Evolutionary conservation across 1,284 basidiomycete genomes (phyloP), one percentile per base, ranked within the genome.

Genomic region (Schizopora paradoxa): DNA sequence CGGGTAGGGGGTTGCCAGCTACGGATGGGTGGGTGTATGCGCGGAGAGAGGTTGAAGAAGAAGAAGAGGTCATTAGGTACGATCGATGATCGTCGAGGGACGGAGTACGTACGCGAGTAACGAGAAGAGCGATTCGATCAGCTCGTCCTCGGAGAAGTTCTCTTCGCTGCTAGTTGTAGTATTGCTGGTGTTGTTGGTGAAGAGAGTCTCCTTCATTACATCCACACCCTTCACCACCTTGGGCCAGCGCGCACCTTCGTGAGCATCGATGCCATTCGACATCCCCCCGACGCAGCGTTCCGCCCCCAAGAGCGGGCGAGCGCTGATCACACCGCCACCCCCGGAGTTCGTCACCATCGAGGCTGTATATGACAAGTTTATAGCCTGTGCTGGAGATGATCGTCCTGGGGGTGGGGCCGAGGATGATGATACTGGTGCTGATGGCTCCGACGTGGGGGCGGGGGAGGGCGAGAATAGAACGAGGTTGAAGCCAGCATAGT

Each of bases 401-500:
- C n/a, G n/a, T n/a, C n/a, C n/a, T n/a, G n/a, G n/a, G n/a, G n/a
- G n/a, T n/a, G n/a, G n/a, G n/a, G n/a, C n/a, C n/a, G n/a, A n/a
- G n/a, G n/a, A n/a, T n/a, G n/a, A n/a, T n/a, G n/a, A n/a, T 36
- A n/a, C 19, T 6, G 25, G 21, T 14, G 29, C 18, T 13, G 23
- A 34, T 28, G 14, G 33, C 39, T 28, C 5, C 41, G 19, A 36
- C 23, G 25, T 13, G 34, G 19, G 10, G n/a, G 38, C n/a, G n/a
- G n/a, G n/a, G n/a, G n/a, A n/a, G 65, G 44, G 72, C 60, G 54
- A 86, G 64, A 56, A 39, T 10, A 86, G 72, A 47, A 88, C 67
- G 28, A 89, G 59, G 60, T 89, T 90, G 70, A 90, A 90, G 2
- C 87, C 86, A 33, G 85, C 82, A 58, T 79, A 86, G 48, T 65